These are phyloP conservation scores for Gentiana dahurica DNA, from an alignment of 257 asterid species.

Conservation along the genomic window DNA sequence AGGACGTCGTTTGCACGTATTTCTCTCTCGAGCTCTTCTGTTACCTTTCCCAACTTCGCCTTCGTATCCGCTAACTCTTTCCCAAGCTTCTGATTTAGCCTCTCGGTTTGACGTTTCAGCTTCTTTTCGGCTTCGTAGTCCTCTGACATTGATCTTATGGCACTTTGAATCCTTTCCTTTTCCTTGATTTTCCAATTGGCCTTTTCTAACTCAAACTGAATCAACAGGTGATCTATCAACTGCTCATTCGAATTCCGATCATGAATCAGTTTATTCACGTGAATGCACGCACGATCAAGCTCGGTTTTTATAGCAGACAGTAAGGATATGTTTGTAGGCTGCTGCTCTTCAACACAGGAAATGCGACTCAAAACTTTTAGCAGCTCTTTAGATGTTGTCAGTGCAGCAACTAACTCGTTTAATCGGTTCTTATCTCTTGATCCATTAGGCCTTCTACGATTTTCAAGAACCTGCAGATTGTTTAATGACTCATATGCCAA, in stretches of 20 bases:
- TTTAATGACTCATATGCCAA: not conserved
- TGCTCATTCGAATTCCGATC: constrained; percentile 35
- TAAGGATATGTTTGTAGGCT: constrained; percentile 47
- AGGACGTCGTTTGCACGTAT: constrained; percentile 65
- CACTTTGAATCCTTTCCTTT: constrained; percentile 51
- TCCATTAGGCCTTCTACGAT: constrained; percentile 25
- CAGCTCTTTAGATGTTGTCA: constrained; percentile 65
- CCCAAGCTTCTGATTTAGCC: constrained; percentile 85
- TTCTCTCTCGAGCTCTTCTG: constrained; percentile 60
- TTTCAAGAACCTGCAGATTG: constrained; percentile 47
- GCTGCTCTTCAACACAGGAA: constrained; percentile 41
- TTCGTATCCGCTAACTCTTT: constrained; percentile 64
- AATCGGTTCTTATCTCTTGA: constrained; percentile 43
- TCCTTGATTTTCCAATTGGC: constrained; percentile 57
- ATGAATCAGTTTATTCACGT: constrained; percentile 42
- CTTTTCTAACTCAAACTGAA: constrained; percentile 60
- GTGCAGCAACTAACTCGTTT: constrained; percentile 59
- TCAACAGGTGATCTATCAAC: constrained; percentile 44
- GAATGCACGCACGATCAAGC: constrained; percentile 48
- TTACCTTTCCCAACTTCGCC: constrained; percentile 30
- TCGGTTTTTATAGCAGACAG: constrained; percentile 64
- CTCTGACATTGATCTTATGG: constrained; percentile 40
- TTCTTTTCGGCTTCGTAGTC: constrained; percentile 79
- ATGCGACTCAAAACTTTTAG: constrained; percentile 52
- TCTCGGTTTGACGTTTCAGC: constrained; percentile 78